A percentile compares a stretch with the other conserved stretches of the same genome.
Evolutionary conservation across 108 stramenopile species (phyloP).

Genomic region (Aurantiochytrium sp.): DNA sequence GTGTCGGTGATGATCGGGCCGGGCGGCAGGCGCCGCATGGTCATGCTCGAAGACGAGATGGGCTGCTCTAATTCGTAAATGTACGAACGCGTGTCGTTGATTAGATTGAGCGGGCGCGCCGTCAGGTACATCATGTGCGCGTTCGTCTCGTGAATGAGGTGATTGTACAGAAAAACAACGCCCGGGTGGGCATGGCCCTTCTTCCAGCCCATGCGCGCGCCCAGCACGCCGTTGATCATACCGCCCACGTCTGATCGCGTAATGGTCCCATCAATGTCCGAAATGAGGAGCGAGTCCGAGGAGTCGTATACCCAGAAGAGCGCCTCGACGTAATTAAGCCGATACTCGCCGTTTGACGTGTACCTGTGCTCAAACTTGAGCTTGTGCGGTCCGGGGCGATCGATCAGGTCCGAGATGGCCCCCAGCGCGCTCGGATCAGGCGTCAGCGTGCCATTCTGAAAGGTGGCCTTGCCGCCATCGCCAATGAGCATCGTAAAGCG

Average conservation of each 20-base stretch:
- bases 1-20: conserved; percentile 13
- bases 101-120: not conserved
- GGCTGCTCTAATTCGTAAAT: conserved; percentile 20
- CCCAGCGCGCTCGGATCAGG: not conserved
- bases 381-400: not conserved
- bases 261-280: conserved; percentile 20
- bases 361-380: conserved; percentile 3
- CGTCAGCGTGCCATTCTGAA: not conserved
- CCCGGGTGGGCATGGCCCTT: conserved; percentile 2
- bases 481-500: not conserved
- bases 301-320: not conserved
- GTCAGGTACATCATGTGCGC: conserved; percentile 8
- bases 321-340: not conserved
- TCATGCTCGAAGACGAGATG: not conserved
- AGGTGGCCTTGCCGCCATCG: not conserved
- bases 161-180: not conserved
- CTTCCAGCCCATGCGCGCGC: conserved; percentile 18
- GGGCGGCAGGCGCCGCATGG: not conserved
- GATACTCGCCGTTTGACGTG: not conserved
- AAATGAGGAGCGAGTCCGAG: not conserved
- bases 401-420: not conserved
- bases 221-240: conserved; percentile 25
- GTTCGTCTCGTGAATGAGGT: not conserved
- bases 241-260: not conserved
- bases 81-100: conserved; percentile 12